Evolutionary conservation across 495 filamentous ascomycete genomes (phyloP), one percentile per base, ranked within the genome.

Genomic region (Aspergillus baeticus): DNA sequence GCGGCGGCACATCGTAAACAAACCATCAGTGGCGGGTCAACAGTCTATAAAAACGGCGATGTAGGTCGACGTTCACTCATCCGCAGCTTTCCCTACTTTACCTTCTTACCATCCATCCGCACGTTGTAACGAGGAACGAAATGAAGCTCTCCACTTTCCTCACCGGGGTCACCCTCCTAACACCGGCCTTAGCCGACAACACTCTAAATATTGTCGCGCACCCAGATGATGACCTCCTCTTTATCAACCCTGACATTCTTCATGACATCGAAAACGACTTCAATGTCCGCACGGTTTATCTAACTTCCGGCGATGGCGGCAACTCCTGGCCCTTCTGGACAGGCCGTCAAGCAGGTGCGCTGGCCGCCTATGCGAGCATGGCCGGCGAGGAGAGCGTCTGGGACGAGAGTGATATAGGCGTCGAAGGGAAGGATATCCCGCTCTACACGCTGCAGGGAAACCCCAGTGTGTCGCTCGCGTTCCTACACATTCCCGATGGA

Each of bases 271-370:
- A 26, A 0, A 33, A 29, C 79, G 44, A 86, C 68, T 58, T 69
- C 57, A 34, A 64, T 61, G 44, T 94, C 49, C 55, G 70, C 61
- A 69, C 91, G 87, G 60, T 95, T 87, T 69, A 92, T 88, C 73
- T 95, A 86, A 66, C 91, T 85, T 69, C 91, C 85, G 61, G 89
- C 88, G 69, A 91, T 85, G 55, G 86, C 84, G 62, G 90, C 85
- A 65, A 54, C 2, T 21, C 17, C 11, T 35, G 26, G 3, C 26
- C 31, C n/a, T 65, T 57, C 50, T 65, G 58, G 63, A 23, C 17
- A 10, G 5, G 22, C 6, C 59, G 63, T 0, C 46, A 65, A 26
- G 14, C 37, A 0, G 62, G 62, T 3, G 38, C 53, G 0, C 59
- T 51, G 4, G 49, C 56, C 1, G 59, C 63, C 3, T 65, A 65